Conservation (phyloP, 1,284 basidiomycete genomes). For the Ceratobasidium sp. region DNA sequence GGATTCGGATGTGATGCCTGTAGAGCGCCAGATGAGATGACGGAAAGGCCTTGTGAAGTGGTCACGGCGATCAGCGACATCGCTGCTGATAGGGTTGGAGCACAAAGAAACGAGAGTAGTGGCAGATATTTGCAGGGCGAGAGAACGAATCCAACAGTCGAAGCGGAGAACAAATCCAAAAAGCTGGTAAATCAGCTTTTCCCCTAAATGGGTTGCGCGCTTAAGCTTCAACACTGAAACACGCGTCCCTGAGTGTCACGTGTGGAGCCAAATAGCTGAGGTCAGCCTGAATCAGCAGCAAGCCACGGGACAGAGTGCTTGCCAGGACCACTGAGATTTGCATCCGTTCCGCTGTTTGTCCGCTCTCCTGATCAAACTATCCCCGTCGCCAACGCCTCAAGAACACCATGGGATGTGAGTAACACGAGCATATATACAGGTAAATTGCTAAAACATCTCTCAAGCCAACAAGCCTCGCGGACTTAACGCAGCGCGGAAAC, state of each 20-base stretch:
- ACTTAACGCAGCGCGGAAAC: conserved; percentile 98
- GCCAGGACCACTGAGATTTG: conserved; percentile 15
- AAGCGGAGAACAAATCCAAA: conserved; percentile 1
- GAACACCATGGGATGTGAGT: conserved; percentile 53
- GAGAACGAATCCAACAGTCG: conserved; percentile 8
- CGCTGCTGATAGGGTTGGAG: too few relatives aligned
- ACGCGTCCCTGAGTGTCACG: neutral
- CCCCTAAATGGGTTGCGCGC: conserved; percentile 10
- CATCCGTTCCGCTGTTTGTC: conserved; percentile 31
- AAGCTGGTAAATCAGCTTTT: conserved; percentile 8
- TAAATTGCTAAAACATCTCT: neutral
- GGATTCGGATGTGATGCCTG: conserved; percentile 27
- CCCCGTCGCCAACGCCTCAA: conserved; percentile 45
- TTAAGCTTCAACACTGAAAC: conserved; percentile 12
- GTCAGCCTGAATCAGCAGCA: conserved; percentile 16
- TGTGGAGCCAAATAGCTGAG: neutral
- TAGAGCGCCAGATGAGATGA: conserved; percentile 13
- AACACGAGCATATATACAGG: conserved; percentile 18
- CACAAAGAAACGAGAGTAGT: conserved; percentile 6
- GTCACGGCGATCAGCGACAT: conserved; percentile 38
- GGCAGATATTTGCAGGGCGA: neutral
- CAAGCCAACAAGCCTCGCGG: conserved; percentile 94
- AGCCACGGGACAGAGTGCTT: conserved; percentile 7
- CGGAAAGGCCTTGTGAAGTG: conserved; percentile 32
- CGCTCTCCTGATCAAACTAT: conserved; percentile 27